Evolutionary conservation across 169 alveolate genomes (phyloP).

Genomic region (Eimeria necatrix): DNA sequence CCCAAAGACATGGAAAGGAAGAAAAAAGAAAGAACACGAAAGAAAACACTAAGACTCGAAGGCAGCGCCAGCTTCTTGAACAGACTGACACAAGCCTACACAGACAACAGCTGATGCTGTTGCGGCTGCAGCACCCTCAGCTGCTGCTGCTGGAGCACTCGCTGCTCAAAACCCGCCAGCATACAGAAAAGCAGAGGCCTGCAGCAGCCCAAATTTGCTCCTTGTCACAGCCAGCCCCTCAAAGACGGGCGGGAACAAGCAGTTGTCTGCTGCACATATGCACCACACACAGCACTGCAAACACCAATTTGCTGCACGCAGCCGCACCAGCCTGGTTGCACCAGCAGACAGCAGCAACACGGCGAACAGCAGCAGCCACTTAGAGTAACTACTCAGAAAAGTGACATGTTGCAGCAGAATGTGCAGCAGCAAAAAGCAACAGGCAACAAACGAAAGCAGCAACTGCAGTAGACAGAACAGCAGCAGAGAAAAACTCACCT

Average conservation of each 20-base stretch:
- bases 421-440: not conserved
- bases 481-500: not conserved
- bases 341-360: not conserved
- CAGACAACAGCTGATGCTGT: not conserved
- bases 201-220: not conserved
- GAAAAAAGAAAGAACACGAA: no score
- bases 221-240: not conserved
- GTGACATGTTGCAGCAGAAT: no score
- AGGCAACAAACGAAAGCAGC: not conserved
- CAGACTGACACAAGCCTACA: no score
- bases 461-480: not conserved
- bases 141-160: not conserved
- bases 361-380: not conserved
- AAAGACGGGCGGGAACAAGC: not conserved
- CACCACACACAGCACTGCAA: not conserved
- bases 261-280: not conserved
- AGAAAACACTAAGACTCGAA: no score
- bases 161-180: not conserved
- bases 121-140: not conserved
- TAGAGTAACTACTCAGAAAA: not conserved
- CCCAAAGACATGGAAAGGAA: no score
- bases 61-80: no score
- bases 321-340: not conserved
- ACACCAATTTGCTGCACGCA: not conserved
- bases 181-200: not conserved